phyloP scores from a whole-genome alignment of 208 protist genomes.

The Borovskyia barvae region DNA sequence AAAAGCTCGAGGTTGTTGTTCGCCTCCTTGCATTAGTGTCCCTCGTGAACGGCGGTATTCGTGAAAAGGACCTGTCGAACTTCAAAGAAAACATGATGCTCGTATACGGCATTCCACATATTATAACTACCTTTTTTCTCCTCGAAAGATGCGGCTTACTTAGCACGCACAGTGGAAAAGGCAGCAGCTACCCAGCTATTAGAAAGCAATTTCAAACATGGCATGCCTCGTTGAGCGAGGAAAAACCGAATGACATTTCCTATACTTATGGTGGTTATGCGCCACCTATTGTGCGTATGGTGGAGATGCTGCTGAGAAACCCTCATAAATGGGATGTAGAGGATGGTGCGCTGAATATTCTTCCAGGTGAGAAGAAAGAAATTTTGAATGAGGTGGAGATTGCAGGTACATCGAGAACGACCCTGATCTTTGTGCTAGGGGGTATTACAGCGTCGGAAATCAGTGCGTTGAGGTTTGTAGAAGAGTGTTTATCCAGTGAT shows the following conservation, averaged over 20 bases:
- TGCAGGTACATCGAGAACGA: constrained; percentile 28
- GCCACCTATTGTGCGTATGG: constrained; percentile 52
- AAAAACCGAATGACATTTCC: constrained; percentile 64
- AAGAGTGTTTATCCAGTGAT: constrained; percentile 37
- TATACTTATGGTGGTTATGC: constrained; percentile 80
- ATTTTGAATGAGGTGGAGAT: constrained; percentile 39
- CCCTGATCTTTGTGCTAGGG: constrained; percentile 92
- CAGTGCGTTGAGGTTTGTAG: constrained; percentile 86
- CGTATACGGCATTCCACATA: constrained; percentile 79
- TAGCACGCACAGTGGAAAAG: constrained; percentile 35
- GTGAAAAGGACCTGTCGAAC: constrained; percentile 52
- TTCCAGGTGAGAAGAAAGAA: constrained; percentile 56
- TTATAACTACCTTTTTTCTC: constrained; percentile 52
- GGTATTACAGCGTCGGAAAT: constrained; percentile 93
- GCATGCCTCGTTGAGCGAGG: constrained; percentile 51
- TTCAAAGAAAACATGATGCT: constrained; percentile 85
- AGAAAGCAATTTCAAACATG: constrained; percentile 62
- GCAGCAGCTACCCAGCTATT: constrained; percentile 42
- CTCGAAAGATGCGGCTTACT: constrained; percentile 67
- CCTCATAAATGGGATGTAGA: constrained; percentile 39
- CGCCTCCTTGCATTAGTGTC: constrained; percentile 83
- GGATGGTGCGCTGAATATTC: constrained; percentile 32
- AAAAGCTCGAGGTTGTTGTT: constrained; percentile 57
- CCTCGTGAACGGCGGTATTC: constrained; percentile 78
- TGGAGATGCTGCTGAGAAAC: constrained; percentile 48